Conservation (phyloP, 164 flowering plant genomes). For the Nymphaea colorata region DNA sequence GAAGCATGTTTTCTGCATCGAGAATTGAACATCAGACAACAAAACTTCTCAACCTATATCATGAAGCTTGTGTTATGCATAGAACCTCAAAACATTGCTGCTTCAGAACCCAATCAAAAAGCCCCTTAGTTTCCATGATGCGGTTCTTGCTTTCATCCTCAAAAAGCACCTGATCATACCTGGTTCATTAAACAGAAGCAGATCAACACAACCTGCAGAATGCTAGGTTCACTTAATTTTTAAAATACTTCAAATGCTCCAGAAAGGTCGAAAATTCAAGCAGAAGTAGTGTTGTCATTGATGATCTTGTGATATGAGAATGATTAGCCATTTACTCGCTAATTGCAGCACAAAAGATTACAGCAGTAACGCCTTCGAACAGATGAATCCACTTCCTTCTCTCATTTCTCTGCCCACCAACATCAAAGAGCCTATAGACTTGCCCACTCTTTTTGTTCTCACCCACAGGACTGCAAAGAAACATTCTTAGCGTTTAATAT, state of each 20-base stretch:
- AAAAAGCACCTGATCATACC: constrained; percentile 91
- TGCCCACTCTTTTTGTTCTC: constrained; percentile 93
- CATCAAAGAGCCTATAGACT: constrained; percentile 96
- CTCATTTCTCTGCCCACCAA: constrained; percentile 98
- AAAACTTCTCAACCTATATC: not conserved
- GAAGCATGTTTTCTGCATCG: constrained; percentile 88
- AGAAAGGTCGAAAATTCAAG: not conserved
- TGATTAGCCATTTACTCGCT: constrained; percentile 68
- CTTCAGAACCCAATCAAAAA: constrained; percentile 93
- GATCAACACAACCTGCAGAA: not conserved
- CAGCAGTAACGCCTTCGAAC: constrained; percentile 95
- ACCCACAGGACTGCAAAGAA: constrained; percentile 78
- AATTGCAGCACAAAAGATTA: constrained; percentile 93
- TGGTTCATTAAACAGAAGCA: constrained; percentile 17
- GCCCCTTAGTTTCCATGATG: constrained; percentile 92
- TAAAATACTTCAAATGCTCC: not conserved
- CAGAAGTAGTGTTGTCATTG: not conserved
- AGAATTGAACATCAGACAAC: constrained; percentile 1
- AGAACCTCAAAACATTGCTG: constrained; percentile 95
- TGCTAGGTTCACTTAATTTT: not conserved
- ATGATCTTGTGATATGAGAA: no score
- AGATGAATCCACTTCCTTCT: constrained; percentile 99
- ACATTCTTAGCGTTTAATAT: not conserved
- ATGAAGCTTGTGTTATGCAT: constrained; percentile 3
- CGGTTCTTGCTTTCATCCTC: constrained; percentile 88